Base-by-base conservation (phyloP, 2,329 filamentous ascomycete genomes). In the Aspergillus sp. region DNA sequence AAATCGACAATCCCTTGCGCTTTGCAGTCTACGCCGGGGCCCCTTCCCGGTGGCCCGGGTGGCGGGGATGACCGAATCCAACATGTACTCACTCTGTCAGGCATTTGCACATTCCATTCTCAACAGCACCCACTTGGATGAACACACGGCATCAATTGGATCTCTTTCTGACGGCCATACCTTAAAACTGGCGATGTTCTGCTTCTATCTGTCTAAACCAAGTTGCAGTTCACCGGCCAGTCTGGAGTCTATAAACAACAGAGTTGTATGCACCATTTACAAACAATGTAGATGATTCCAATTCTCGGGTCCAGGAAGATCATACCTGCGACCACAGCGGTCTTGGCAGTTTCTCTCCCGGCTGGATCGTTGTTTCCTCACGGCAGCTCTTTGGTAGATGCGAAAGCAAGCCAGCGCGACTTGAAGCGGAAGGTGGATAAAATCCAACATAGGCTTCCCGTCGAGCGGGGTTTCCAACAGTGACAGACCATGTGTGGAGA, bases 361-460 rank as follows among this genome's bases (percentile, higher is more conserved):
- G 71, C 50, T 71, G 66, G 43, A 72, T 68, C 61, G 64, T 59
- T 26, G 66, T 57, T 38, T 68, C 65, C 5, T 60, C 59, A 38
- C 60, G 69, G 64, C 63, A 76, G 48, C 60, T 62, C 57, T 53
- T 55, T 9, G 60, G 58, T 18, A 61, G 55, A 26, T 69, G 66
- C 13, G 65, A 65, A 30, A 71, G 56, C 30, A 68, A 61, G 5
- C 68, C 67, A 52, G 62, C 55, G 39, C 65, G 65, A 54, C 63
- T 67, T 47, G 66, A 65, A 48, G 69, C 52, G 44, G 62, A 64
- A 5, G 72, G 68, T 48, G 81, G 66, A 52, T 71, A 68, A 60
- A 93, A 78, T 3, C 89, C 90, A 20, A 97, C 87, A 67, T 96
- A 96, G 7, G 95, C 91, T 61, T 95, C 89, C 51, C 90, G 85